Percentiles rank a stretch among this genome's conserved stretches.
Conservation (phyloP, 2,329 filamentous ascomycete species). For the Aspergillus pseudoviridinutans region DNA sequence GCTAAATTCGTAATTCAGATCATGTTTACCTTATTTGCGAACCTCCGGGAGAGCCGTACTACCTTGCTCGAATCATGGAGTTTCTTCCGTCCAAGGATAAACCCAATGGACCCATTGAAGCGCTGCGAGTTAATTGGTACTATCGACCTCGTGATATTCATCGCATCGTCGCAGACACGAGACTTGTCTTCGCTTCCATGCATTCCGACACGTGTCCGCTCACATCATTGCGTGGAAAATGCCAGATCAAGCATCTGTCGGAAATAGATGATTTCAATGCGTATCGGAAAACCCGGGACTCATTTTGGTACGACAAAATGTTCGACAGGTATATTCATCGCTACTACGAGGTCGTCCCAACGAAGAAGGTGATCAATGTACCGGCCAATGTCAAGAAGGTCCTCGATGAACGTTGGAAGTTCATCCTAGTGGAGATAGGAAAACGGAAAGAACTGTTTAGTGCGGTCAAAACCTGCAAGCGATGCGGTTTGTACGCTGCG, state of each 20-base stretch:
- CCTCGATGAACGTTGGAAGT: conserved; percentile 93
- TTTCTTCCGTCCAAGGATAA: conserved; percentile 82
- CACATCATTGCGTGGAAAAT: conserved; percentile 88
- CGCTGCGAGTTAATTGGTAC: conserved; percentile 94
- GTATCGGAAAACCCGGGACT: conserved; percentile 79
- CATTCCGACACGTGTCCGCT: conserved; percentile 95
- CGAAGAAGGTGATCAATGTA: conserved; percentile 89
- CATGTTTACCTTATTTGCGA: conserved; percentile 97
- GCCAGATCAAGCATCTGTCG: conserved; percentile 79
- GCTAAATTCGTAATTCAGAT: conserved; percentile 39
- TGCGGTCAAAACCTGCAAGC: conserved; percentile 92
- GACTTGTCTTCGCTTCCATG: conserved; percentile 93
- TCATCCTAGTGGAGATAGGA: conserved; percentile 88
- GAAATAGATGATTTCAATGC: conserved; percentile 79
- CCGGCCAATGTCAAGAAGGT: conserved; percentile 93
- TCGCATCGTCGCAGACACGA: conserved; percentile 84
- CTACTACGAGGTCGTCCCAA: conserved; percentile 95
- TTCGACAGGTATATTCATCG: conserved; percentile 98
- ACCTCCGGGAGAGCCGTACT: conserved; percentile 96
- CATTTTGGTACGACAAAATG: conserved; percentile 95
- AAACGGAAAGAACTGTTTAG: conserved; percentile 93
- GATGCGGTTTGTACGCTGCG: conserved; percentile 85
- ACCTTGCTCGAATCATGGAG: conserved; percentile 96
- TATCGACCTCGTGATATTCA: conserved; percentile 95
- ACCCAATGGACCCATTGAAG: conserved; percentile 69